Percentiles rank a stretch among this genome's conserved stretches.
Evolutionary conservation across 352 stramenopile species (phyloP).

Genomic region (Ochromonadaceae sp.): DNA sequence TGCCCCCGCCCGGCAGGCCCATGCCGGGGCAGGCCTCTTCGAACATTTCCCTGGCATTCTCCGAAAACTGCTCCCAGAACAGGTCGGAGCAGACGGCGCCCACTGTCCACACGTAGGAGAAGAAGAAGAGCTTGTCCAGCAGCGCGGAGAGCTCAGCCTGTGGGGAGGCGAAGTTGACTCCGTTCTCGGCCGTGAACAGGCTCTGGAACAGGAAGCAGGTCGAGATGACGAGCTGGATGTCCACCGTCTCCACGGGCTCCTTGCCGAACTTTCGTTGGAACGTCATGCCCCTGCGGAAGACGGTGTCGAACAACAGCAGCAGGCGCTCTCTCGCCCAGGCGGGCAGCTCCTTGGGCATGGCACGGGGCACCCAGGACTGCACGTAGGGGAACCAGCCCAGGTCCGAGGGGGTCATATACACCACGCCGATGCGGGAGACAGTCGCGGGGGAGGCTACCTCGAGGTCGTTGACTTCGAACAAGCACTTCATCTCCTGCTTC

Average conservation of each 20-base stretch:
- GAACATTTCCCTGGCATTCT: conserved; percentile 33
- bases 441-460: conserved; percentile 70
- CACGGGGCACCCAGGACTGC: conserved; percentile 46
- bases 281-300: conserved; percentile 50
- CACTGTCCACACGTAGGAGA: conserved; percentile 38
- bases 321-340: conserved; percentile 34
- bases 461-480: conserved; percentile 83
- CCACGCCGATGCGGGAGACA: conserved; percentile 71
- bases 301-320: conserved; percentile 34
- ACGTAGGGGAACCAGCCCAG: conserved; percentile 71
- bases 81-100: conserved; percentile 16
- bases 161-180: conserved; percentile 21
- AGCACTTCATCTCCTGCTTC: conserved; percentile 74
- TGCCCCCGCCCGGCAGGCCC: conserved; percentile 40
- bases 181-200: conserved; percentile 28
- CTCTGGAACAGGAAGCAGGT: conserved; percentile 36
- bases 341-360: conserved; percentile 39
- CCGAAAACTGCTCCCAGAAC: conserved; percentile 28
- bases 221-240: conserved; percentile 40
- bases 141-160: conserved; percentile 28
- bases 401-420: conserved; percentile 70
- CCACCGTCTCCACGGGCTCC: conserved; percentile 37
- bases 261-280: conserved; percentile 54
- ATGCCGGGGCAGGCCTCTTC: conserved; percentile 31
- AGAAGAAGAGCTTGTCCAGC: conserved; percentile 41